These are phyloP conservation scores for Debaryomyces nepalensis DNA, from an alignment of 1,139 yeast species.

Conservation along the genomic window DNA sequence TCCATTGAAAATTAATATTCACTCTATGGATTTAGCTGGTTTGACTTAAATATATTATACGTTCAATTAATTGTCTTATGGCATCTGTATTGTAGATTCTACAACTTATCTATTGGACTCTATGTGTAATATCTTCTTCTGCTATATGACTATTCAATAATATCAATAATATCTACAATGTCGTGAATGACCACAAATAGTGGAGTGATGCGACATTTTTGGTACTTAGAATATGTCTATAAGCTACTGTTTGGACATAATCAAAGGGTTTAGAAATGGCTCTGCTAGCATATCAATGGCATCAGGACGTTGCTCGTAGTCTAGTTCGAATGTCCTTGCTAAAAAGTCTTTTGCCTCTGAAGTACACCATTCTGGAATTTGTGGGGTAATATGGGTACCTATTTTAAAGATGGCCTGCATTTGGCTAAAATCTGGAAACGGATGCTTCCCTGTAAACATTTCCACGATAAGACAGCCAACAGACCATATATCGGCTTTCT, in stretches of 20 bases:
- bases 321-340: conserved; percentile 69
- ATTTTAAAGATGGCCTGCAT: conserved; percentile 96
- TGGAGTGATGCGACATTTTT: conserved; percentile 11
- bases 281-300: conserved; percentile 73
- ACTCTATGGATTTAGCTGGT: not conserved
- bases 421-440: conserved; percentile 90
- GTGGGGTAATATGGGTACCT: conserved; percentile 81
- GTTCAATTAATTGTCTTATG: conserved; percentile 1
- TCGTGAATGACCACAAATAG: conserved; percentile 14
- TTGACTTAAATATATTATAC: not conserved
- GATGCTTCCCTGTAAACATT: conserved; percentile 94
- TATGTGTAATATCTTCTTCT: conserved; percentile 6
- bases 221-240: conserved; percentile 8
- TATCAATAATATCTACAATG: conserved; percentile 10
- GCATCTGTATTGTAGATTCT: conserved; percentile 8
- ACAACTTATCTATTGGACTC: conserved; percentile 1
- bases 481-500: conserved; percentile 94
- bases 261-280: conserved; percentile 57
- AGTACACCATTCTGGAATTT: conserved; percentile 78
- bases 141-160: conserved; percentile 4
- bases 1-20: conserved; percentile 31
- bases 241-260: conserved; percentile 42
- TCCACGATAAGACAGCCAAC: conserved; percentile 90
- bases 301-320: conserved; percentile 71
- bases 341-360: conserved; percentile 71